Evolutionary conservation across 2,329 filamentous ascomycete genomes (phyloP), one percentile per base, ranked within the genome.

Genomic region (Phoma sp.): DNA sequence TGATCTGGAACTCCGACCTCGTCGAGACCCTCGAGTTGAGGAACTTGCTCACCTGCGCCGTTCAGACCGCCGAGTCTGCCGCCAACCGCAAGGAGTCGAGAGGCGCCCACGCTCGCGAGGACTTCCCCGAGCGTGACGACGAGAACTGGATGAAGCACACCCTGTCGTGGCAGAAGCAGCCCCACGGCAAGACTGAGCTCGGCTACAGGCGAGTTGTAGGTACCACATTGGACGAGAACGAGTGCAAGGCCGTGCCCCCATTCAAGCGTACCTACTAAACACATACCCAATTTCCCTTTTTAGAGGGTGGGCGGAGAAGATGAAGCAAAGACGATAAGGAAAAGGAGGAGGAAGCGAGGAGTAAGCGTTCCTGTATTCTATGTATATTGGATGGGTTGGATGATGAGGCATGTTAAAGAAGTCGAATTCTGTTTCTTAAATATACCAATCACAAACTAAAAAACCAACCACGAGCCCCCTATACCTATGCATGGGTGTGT

Each of bases 81-180:
- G 91, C 92, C 55, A 93, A 93, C 80, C 88, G 95, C 74, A 96
- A 96, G 84, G 95, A 99, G 80, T 96, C 92, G 52, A 90, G 95
- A 80, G 95, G 95, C 75, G 95, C 95, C 23, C 95, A 99, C 79
- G 95, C 95, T 64, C 90, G 95, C 65, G 95, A 99, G 82, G 95
- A 99, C 76, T 98, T 78, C 84, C 93, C 93, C 53, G 93, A 98
- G 14, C 89, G 95, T 82, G 91, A 98, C 74, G 95, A 99, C 75
- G 83, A 88, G 78, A 89, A 96, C 78, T 98, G 93, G 93, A 97
- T 97, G 93, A 98, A 98, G 88, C 95, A 99, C 85, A 96, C 91
- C 40, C 85, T 99, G 58, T 91, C 89, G 64, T 99, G 89, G 89
- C 95, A 99, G 84, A 96, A 91, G 88, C 77, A 88, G 74, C 90